phyloP scores from a whole-genome alignment of 2,329 filamentous ascomycete genomes.

The Ustulina deusta region DNA sequence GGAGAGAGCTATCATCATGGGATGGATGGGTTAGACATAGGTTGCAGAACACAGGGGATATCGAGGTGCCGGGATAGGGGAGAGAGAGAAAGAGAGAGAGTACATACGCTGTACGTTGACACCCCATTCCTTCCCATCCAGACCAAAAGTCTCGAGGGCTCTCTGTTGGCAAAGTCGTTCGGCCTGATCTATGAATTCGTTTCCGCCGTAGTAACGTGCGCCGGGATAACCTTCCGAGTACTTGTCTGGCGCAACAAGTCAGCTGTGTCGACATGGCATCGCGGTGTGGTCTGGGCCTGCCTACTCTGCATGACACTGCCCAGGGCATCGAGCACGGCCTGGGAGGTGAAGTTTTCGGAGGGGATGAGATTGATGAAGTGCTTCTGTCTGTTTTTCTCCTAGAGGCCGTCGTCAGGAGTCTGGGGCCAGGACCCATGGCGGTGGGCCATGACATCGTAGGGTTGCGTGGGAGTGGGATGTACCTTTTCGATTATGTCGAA shows the following conservation, averaged over 20 bases:
- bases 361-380: constrained; percentile 98
- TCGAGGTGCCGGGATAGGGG: not conserved
- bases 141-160: constrained; percentile 86
- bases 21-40: constrained; percentile 30
- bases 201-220: constrained; percentile 95
- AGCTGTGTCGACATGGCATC: not conserved
- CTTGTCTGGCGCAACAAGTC: constrained; percentile 72
- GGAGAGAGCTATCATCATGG: constrained; percentile 72
- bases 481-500: constrained; percentile 94
- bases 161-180: constrained; percentile 91
- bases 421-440: not conserved
- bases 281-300: constrained; percentile 46
- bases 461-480: constrained; percentile 36
- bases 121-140: constrained; percentile 90
- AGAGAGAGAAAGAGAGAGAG: constrained; percentile 5
- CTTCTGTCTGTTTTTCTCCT: constrained; percentile 97
- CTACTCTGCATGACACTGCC: constrained; percentile 95
- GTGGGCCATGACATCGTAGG: not conserved
- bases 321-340: constrained; percentile 89
- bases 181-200: constrained; percentile 93
- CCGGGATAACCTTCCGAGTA: constrained; percentile 99
- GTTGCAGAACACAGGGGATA: not conserved
- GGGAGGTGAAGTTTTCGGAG: constrained; percentile 95
- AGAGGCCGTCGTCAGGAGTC: constrained; percentile 30
- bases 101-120: constrained; percentile 90